Base-by-base conservation (phyloP, 352 stramenopile species). In the Globisporangium cederbergense region DNA sequence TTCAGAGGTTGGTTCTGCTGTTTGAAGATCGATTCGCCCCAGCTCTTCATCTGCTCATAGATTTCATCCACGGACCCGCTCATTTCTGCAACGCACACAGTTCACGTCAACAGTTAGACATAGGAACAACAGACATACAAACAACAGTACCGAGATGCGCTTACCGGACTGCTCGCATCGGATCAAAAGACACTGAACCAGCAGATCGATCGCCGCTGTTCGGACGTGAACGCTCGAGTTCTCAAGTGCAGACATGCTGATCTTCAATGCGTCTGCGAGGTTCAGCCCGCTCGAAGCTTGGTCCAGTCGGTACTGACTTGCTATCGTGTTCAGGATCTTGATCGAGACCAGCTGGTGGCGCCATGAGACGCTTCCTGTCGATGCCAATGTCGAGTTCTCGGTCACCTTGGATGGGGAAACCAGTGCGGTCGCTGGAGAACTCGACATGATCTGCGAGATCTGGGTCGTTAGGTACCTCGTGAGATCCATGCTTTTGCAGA, bases 151-250 rank as follows among this genome's bases (percentile, higher is more conserved):
- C 14, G 9, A 47, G 3, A 52, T 30, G 38, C 22, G 58, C 74
- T 49, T 74, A 93, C 83, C 81, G 25, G 83, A 90, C 36, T 89
- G 74, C 64, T 94, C 86, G 30, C 83, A 91, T 52, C 77, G 76
- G 55, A 92, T 88, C 2, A 94, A 68, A 20, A 91, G 67, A 34
- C 80, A 84, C 38, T 94, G 83, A 0, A 92, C 80, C 11, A 94
- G 51, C 4, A 94, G 55, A 56, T 92, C 83, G 42, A 92, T 86
- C 0, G 83, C 71, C 0, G 83, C 81, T 0, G 78, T 88, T 14
- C 86, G 80, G 0, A 94, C 86, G 43, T 94, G 80, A 6, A 90
- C 79, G 45, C 81, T 94, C 4, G 85, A 85, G 49, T 94, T 90
- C 32, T 91, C 83, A 0, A 94, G 66, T 10, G 78, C 70, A 14